Percentiles rank a stretch among this genome's conserved stretches.
phyloP scores from a whole-genome alignment of 1,284 basidiomycete species.

The Fomes fomentarius region DNA sequence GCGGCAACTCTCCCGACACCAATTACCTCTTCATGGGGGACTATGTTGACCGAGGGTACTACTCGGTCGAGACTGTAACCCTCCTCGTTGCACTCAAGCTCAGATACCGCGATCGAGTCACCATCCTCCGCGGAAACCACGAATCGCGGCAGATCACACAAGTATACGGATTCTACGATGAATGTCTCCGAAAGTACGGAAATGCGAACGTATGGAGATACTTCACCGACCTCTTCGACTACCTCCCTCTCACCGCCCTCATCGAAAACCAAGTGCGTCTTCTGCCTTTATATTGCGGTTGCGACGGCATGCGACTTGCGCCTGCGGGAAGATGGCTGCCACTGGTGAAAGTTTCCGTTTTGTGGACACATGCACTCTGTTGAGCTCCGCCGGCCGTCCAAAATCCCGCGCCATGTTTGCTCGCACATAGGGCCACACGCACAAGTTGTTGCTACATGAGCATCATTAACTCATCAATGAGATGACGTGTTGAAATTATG shows the following conservation, averaged over 20 bases:
- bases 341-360: no score
- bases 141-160: slow-evolving; percentile 99
- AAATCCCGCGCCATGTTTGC: no score
- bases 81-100: slow-evolving; percentile 98
- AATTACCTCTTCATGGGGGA: slow-evolving; percentile 99
- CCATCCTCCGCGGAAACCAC: slow-evolving; percentile 98
- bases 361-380: no score
- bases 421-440: no score
- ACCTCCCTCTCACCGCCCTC: slow-evolving; percentile 93
- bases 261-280: slow-evolving; percentile 97
- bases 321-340: neutral
- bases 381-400: no score
- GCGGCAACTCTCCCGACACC: slow-evolving; percentile 98
- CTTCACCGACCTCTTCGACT: slow-evolving; percentile 99
- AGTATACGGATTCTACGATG: slow-evolving; percentile 99
- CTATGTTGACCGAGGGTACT: slow-evolving; percentile 99
- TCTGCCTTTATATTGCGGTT: no score
- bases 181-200: slow-evolving; percentile 99
- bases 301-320: slow-evolving; percentile 8
- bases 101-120: slow-evolving; percentile 97
- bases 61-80: slow-evolving; percentile 99
- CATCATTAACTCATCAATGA: neutral
- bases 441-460: no score
- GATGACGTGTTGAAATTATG: neutral
- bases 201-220: slow-evolving; percentile 99